Evolutionary conservation across 495 filamentous ascomycete genomes (phyloP).

Genomic region (Staphylotrichum tortipilum): DNA sequence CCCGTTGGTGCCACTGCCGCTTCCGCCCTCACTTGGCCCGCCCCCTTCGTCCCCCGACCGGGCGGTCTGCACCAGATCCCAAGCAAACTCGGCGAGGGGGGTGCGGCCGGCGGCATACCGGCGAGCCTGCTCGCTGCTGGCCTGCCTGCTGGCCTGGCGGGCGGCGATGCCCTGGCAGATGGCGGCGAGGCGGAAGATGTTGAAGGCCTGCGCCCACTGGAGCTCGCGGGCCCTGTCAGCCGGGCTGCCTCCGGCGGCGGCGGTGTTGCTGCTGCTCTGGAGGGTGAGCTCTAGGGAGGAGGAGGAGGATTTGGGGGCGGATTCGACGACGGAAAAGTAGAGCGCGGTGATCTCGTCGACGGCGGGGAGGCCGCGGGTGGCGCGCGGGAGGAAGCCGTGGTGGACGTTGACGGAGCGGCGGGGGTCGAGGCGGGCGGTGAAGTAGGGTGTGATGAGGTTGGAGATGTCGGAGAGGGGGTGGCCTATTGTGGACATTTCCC

Average conservation of each 20-base stretch:
- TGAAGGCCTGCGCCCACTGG: slow-evolving; percentile 58
- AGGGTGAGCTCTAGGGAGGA: slow-evolving; percentile 21
- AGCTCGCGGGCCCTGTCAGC: too few species aligned
- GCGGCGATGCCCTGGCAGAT: slow-evolving; percentile 95
- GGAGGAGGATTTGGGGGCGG: slow-evolving; percentile 10
- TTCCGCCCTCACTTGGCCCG: slow-evolving; percentile 5
- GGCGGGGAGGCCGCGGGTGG: slow-evolving; percentile 64
- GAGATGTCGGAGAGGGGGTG: slow-evolving; percentile 84
- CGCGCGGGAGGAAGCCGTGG: slow-evolving; percentile 49
- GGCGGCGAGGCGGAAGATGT: slow-evolving; percentile 54
- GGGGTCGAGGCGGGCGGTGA: slow-evolving; percentile 30
- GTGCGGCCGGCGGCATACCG: slow-evolving; percentile 58
- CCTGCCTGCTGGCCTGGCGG: slow-evolving; percentile 73
- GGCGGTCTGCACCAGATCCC: slow-evolving; percentile 46
- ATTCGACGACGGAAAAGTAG: slow-evolving; percentile 63
- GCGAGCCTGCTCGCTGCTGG: slow-evolving; percentile 73
- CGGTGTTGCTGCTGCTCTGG: background rate
- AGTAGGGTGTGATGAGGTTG: slow-evolving; percentile 68
- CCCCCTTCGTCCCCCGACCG: slow-evolving; percentile 3
- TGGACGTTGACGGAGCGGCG: slow-evolving; percentile 26
- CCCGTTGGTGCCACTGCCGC: slow-evolving; percentile 2
- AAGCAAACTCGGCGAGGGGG: slow-evolving; percentile 65
- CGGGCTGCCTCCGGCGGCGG: too few species aligned
- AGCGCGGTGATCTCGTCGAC: slow-evolving; percentile 61
- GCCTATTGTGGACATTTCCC: slow-evolving; percentile 95